Base-by-base conservation (phyloP, 2,329 filamentous ascomycete species). In the Phyllachora maydis region DNA sequence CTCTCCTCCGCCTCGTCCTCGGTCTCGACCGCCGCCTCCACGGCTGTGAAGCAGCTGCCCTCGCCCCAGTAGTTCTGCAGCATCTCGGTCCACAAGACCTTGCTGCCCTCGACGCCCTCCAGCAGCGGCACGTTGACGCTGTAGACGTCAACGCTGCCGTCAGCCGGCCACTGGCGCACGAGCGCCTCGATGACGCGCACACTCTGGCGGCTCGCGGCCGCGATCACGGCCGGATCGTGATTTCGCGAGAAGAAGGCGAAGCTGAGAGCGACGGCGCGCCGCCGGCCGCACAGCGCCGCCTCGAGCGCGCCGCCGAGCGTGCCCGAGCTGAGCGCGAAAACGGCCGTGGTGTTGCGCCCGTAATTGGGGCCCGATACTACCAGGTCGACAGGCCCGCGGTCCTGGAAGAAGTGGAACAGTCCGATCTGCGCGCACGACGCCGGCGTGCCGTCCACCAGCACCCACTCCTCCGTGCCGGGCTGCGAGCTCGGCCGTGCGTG, bases 221-320 rank as follows among this genome's bases (percentile, higher is more conserved):
- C 63, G 28, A 95, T 85, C 34, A 92, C 69, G 13, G 60, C 58
- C 2, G 77, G 72, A 36, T 92, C 77, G 45, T 93, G 83, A 42
- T 79, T 77, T 28, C 71, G 63, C 27, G 70, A 68, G 49, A 83
- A 88, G 50, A 93, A 95, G 12, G 85, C 88, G 44, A 81, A 98
- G 23, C 70, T 81, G 19, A 98, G 50, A 1, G 88, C 88, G 32
- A 98, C 75, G 8, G 79, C 60, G 36, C 59, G 68, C n/a, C n/a
- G n/a, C 30, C 56, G 57, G 18, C 61, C 60, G 39, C 73, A 83
- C 1, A 75, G 60, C 2, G 77, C 76, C 5, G 69, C 77, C 50
- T 85, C 77, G 39, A 85, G 54, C 0, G 77, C 77, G 0, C 65
- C 77, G 20, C 77, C 77, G 25, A 85, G 50, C 0, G 78, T 85